Evolutionary conservation across 805 yeast species (phyloP).

Genomic region (Wickerhamiella shivajii): DNA sequence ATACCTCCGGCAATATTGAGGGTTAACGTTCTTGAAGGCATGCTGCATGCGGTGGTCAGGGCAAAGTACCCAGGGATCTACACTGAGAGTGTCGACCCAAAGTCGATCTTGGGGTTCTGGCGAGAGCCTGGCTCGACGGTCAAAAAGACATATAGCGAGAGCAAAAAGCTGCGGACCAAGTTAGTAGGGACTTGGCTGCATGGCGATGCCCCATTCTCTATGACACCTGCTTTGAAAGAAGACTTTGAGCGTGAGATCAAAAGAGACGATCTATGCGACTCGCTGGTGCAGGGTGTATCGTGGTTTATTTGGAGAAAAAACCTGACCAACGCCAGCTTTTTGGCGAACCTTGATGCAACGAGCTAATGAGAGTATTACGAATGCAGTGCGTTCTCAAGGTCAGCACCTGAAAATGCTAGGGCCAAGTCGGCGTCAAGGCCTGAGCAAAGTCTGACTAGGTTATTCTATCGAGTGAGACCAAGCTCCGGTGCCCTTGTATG

Average conservation of each 20-base stretch:
- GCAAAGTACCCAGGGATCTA: conserved; percentile 7
- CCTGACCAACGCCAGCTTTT: background rate
- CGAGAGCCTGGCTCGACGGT: background rate
- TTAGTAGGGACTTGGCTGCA: conserved; percentile 16
- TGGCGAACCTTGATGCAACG: conserved; percentile 5
- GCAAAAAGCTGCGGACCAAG: conserved; percentile 17
- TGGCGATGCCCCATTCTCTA: conserved; percentile 9
- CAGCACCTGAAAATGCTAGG: no score
- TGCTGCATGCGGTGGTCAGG: conserved; percentile 26
- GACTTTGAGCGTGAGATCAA: conserved; percentile 9
- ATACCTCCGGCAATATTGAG: conserved; percentile 39
- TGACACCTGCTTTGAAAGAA: conserved; percentile 1
- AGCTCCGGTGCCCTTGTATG: no score
- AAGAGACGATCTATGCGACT: conserved; percentile 54
- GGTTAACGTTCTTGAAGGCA: conserved; percentile 40
- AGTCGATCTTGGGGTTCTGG: conserved; percentile 19
- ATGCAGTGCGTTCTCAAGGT: no score
- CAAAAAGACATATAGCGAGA: conserved; percentile 12
- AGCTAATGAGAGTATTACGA: background rate
- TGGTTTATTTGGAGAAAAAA: conserved; percentile 33
- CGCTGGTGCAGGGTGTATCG: conserved; percentile 45
- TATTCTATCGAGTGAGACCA: no score
- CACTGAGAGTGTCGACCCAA: conserved; percentile 19
- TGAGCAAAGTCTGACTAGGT: no score
- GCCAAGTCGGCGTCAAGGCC: no score